phyloP scores from a whole-genome alignment of 1,139 yeast species.

The Taphrina pruni region DNA sequence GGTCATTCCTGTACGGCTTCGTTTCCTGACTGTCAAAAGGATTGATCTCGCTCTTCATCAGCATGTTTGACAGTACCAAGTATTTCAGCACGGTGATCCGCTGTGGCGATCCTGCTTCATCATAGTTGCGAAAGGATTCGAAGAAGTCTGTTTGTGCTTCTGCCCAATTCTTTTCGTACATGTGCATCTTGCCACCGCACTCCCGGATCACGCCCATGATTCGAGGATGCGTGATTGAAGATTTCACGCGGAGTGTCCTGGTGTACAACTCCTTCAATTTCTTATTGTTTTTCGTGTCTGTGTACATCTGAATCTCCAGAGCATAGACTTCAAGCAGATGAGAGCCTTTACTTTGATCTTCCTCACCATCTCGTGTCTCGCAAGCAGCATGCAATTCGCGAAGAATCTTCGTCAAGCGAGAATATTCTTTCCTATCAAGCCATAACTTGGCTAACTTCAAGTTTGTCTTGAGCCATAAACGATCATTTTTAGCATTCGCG shows the following conservation, averaged over 20 bases:
- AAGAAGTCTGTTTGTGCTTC: conserved; percentile 69
- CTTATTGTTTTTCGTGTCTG: conserved; percentile 54
- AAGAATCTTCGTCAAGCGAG: conserved; percentile 53
- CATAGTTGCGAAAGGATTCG: conserved; percentile 75
- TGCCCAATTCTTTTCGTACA: conserved; percentile 65
- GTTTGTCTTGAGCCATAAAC: conserved; percentile 64
- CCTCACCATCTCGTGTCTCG: conserved; percentile 45
- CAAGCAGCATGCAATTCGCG: conserved; percentile 55
- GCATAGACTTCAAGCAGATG: conserved; percentile 68
- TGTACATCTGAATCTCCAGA: conserved; percentile 63
- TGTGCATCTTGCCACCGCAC: conserved; percentile 74
- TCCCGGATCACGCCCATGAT: conserved; percentile 74
- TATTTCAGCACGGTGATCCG: conserved; percentile 65
- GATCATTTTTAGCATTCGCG: conserved; percentile 54
- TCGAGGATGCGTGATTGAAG: conserved; percentile 77
- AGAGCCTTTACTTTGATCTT: conserved; percentile 49
- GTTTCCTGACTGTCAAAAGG: conserved; percentile 66
- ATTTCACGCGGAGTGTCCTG: conserved; percentile 58
- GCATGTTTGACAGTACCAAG: conserved; percentile 66
- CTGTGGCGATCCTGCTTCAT: conserved; percentile 72
- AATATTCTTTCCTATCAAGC: conserved; percentile 52
- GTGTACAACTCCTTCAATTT: conserved; percentile 59
- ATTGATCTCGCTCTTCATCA: conserved; percentile 68
- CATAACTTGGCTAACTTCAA: conserved; percentile 60
- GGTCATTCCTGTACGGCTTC: conserved; percentile 55